phyloP scores from a whole-genome alignment of 495 filamentous ascomycete species.

The Xylaria grammica region DNA sequence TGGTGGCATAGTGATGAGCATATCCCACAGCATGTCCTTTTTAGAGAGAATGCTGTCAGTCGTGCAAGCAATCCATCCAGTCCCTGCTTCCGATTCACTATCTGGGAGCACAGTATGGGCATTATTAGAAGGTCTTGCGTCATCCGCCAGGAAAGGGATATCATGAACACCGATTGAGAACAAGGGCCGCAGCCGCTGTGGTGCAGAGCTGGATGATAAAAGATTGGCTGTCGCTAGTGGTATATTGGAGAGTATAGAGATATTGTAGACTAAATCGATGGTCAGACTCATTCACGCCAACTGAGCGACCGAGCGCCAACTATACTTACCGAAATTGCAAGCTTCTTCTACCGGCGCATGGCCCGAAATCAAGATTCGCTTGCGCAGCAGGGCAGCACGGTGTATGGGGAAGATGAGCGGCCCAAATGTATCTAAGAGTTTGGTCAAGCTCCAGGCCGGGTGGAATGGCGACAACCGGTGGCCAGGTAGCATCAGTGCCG shows the following conservation, averaged over 20 bases:
- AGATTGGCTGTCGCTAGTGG: conserved; percentile 66
- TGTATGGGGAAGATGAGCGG: conserved; percentile 90
- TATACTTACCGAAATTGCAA: conserved; percentile 81
- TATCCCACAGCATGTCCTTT: conserved; percentile 85
- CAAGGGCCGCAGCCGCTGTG: conserved; percentile 76
- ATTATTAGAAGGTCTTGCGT: conserved; percentile 46
- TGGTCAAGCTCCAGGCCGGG: conserved; percentile 80
- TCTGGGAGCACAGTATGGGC: conserved; percentile 24
- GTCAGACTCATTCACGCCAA: conserved; percentile 11
- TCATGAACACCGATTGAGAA: conserved; percentile 94
- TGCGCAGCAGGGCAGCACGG: conserved; percentile 84
- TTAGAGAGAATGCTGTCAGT: conserved; percentile 89
- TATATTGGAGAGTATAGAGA: conserved; percentile 87
- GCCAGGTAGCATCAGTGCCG: conserved; percentile 66
- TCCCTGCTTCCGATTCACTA: conserved; percentile 53
- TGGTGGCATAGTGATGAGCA: conserved; percentile 80
- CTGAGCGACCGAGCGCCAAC: not conserved
- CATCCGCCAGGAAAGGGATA: conserved; percentile 74
- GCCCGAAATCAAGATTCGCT: conserved; percentile 82
- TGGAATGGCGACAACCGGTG: conserved; percentile 79
- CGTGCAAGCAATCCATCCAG: conserved; percentile 90
- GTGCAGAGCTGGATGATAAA: conserved; percentile 62
- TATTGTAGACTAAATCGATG: conserved; percentile 74
- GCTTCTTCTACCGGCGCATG: conserved; percentile 82
- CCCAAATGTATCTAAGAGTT: conserved; percentile 81